phyloP scores from a whole-genome alignment of 1,139 yeast genomes.

The Geotrichum cucujoidarum region DNA sequence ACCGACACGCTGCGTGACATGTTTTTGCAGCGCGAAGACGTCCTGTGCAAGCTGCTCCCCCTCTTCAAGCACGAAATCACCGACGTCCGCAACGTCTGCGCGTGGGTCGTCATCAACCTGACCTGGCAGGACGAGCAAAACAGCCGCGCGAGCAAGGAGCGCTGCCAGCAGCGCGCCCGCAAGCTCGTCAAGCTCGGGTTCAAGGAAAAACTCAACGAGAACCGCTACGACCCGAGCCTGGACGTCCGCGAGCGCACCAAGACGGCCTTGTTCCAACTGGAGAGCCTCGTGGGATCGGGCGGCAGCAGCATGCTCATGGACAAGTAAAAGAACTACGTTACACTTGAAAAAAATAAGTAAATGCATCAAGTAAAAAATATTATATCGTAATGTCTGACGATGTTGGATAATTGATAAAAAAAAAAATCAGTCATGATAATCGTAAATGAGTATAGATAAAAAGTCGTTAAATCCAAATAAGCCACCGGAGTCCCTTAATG shows the following conservation, averaged over 20 bases:
- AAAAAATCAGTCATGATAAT: not conserved
- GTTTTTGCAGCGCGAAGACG: conserved; percentile 41
- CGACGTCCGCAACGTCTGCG: conserved; percentile 48
- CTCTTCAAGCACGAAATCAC: conserved; percentile 38
- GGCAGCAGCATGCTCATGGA: conserved; percentile 1
- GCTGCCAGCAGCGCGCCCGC: conserved; percentile 10
- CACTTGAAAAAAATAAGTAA: too few relatives aligned
- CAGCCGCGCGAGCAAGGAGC: conserved; percentile 12
- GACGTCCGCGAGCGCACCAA: conserved; percentile 49
- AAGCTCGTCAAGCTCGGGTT: conserved; percentile 41
- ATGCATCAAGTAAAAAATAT: not conserved
- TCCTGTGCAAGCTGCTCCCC: conserved; percentile 40
- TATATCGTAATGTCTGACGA: not conserved
- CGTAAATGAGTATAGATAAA: not conserved
- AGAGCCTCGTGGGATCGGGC: conserved; percentile 16
- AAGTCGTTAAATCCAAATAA: conserved; percentile 34
- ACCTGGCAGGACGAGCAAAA: conserved; percentile 44
- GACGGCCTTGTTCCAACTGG: conserved; percentile 42
- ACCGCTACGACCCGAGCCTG: conserved; percentile 36
- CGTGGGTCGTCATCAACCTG: conserved; percentile 57
- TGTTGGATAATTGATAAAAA: not conserved
- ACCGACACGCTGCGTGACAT: conserved; percentile 46
- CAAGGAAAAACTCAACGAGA: conserved; percentile 35
- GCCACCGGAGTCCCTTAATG: conserved; percentile 44
- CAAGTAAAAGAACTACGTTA: not conserved